Conservation (phyloP, 1,284 basidiomycete genomes). For the Phellinidium pouzarii region DNA sequence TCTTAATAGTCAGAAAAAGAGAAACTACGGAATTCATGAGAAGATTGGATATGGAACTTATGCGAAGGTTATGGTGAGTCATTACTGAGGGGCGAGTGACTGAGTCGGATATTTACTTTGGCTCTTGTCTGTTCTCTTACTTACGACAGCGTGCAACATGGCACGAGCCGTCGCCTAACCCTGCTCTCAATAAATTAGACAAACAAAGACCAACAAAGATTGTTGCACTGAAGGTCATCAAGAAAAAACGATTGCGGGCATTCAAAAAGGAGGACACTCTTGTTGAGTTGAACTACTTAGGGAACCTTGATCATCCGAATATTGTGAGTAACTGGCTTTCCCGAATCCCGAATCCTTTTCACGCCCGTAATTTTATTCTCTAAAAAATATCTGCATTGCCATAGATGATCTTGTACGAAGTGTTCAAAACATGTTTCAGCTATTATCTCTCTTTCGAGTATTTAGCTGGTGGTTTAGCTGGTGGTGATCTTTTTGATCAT, state of each 20-base stretch:
- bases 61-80: constrained; percentile 1
- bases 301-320: constrained; percentile 1
- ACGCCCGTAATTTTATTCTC: not conserved
- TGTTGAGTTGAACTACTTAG: not conserved
- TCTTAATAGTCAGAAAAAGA: too few species aligned
- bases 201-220: not conserved
- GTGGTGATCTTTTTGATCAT: constrained; percentile 1
- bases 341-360: too few species aligned
- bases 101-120: too few species aligned
- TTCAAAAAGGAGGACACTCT: not conserved
- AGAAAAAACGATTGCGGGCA: not conserved
- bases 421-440: not conserved
- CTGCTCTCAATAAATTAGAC: not conserved
- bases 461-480: not conserved
- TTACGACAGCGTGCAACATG: not conserved
- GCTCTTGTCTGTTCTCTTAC: too few species aligned
- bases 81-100: not conserved
- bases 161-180: too few species aligned
- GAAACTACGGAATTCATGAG: not conserved
- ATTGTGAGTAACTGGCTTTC: not conserved
- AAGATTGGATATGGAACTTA: not conserved
- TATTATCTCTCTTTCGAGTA: not conserved
- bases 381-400: not conserved
- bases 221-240: constrained; percentile 3
- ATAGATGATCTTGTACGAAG: not conserved